A percentile compares a stretch with the other conserved stretches of the same genome.
These are phyloP conservation scores for Nakazawaea siamensis DNA, from an alignment of 805 yeast species.

Conservation along the genomic window DNA sequence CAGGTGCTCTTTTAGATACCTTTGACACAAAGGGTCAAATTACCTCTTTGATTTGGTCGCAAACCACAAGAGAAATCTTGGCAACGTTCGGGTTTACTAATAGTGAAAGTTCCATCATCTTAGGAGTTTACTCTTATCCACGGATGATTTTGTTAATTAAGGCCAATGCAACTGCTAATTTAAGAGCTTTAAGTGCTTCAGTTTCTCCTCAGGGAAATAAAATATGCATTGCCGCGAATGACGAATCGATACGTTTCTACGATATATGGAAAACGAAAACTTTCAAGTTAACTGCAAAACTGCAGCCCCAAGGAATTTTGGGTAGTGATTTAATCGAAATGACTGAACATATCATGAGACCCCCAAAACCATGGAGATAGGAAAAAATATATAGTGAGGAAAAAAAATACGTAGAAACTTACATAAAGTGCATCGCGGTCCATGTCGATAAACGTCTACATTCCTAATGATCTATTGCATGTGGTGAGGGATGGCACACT, in stretches of 20 bases:
- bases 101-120: slow-evolving; percentile 37
- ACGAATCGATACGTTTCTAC: slow-evolving; percentile 70
- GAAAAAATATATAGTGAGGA: background rate
- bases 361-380: slow-evolving; percentile 4
- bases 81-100: slow-evolving; percentile 82
- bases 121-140: slow-evolving; percentile 65
- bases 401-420: background rate
- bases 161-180: slow-evolving; percentile 40
- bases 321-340: slow-evolving; percentile 54
- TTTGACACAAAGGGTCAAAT: slow-evolving; percentile 62
- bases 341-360: slow-evolving; percentile 40
- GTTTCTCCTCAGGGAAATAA: slow-evolving; percentile 55
- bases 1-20: slow-evolving; percentile 63
- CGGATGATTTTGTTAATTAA: slow-evolving; percentile 37
- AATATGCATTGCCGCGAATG: slow-evolving; percentile 70
- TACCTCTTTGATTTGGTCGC: slow-evolving; percentile 76
- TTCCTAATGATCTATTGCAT: slow-evolving; percentile 5
- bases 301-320: slow-evolving; percentile 36
- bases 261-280: slow-evolving; percentile 49
- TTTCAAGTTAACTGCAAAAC: slow-evolving; percentile 21
- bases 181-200: slow-evolving; percentile 60
- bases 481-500: background rate
- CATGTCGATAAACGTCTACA: slow-evolving; percentile 6
- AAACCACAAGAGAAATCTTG: slow-evolving; percentile 49
- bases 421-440: background rate